These are phyloP conservation scores for Neurospora sp. DNA, from an alignment of 495 filamentous ascomycete genomes.

Conservation along the genomic window DNA sequence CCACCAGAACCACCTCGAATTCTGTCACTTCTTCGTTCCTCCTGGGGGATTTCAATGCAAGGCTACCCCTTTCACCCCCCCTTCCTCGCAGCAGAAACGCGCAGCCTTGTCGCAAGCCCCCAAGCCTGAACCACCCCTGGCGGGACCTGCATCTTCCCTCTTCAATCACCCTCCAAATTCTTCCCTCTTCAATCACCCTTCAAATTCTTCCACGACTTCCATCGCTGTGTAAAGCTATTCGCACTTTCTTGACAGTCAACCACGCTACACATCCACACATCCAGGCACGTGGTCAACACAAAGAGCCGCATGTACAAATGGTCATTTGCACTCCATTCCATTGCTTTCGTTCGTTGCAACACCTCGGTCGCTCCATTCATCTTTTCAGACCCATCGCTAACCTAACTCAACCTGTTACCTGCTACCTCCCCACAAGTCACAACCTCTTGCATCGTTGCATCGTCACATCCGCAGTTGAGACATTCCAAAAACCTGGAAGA, in stretches of 20 bases:
- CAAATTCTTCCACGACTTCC: neutral
- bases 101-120: neutral
- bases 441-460: neutral
- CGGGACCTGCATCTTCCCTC: neutral
- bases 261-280: neutral
- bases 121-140: neutral
- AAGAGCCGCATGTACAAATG: neutral
- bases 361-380: neutral
- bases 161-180: too few relatives aligned
- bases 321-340: neutral
- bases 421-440: neutral
- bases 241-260: neutral
- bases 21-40: neutral
- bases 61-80: neutral
- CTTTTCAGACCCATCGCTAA: neutral
- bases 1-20: neutral
- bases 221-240: neutral
- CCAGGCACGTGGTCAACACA: neutral
- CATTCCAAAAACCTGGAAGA: neutral
- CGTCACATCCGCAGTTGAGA: neutral
- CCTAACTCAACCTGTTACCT: neutral
- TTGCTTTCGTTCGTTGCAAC: neutral
- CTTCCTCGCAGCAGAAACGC: neutral
- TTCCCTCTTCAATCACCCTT: neutral
- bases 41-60: neutral